Evolutionary conservation across 257 asterid species (phyloP).

Genomic region (Coffea eugenioides): DNA sequence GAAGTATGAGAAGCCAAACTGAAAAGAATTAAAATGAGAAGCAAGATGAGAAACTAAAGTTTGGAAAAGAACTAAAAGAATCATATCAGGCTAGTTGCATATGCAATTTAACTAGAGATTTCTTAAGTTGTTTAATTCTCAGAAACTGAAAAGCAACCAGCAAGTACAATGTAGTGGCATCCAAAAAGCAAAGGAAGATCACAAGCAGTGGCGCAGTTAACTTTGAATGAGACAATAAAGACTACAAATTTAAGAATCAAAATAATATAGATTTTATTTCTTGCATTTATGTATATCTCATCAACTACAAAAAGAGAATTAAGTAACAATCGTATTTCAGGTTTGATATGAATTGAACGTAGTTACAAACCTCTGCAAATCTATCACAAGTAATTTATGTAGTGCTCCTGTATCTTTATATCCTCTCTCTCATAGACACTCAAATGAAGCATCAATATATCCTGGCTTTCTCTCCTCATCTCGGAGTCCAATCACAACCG

Average conservation of each 20-base stretch:
- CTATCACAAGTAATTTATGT: constrained; percentile 41
- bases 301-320: constrained; percentile 32
- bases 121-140: neutral
- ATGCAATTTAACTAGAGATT: neutral
- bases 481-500: constrained; percentile 16
- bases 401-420: constrained; percentile 26
- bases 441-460: neutral
- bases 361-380: constrained; percentile 38
- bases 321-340: constrained; percentile 29
- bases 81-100: neutral
- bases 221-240: constrained; percentile 2
- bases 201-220: constrained; percentile 10
- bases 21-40: neutral
- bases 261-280: constrained; percentile 32
- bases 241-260: constrained; percentile 11
- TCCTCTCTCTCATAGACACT: constrained; percentile 15
- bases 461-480: constrained; percentile 2
- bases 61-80: neutral
- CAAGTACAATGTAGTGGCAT: constrained; percentile 1
- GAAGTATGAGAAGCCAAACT: neutral
- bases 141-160: neutral
- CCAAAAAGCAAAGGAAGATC: neutral
- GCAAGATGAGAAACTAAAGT: neutral
- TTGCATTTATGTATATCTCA: constrained; percentile 32
- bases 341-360: constrained; percentile 28